phyloP scores from a whole-genome alignment of 2,329 filamentous ascomycete species.

The Alternaria sp. region DNA sequence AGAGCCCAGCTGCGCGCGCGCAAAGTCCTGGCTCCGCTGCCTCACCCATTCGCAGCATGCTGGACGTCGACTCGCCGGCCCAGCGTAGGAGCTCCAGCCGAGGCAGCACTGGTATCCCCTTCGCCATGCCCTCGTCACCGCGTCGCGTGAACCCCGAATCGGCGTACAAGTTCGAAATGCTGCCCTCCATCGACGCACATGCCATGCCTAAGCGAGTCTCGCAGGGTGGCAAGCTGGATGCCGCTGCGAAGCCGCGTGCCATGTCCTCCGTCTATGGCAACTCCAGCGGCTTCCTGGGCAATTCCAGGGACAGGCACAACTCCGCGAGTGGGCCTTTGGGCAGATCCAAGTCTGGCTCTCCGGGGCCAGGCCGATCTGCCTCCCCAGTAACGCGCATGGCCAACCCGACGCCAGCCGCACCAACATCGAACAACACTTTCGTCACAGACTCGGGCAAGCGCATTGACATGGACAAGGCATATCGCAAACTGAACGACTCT shows the following conservation, averaged over 20 bases:
- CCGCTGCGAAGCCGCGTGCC: conserved; percentile 46
- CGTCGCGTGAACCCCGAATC: conserved; percentile 48
- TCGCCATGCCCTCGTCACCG: conserved; percentile 40
- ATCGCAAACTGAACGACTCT: conserved; percentile 74
- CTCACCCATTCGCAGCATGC: conserved; percentile 64
- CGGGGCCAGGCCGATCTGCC: conserved; percentile 43
- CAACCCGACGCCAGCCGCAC: conserved; percentile 56
- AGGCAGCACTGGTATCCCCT: conserved; percentile 37
- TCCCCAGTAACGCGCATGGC: conserved; percentile 51
- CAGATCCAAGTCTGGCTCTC: conserved; percentile 49
- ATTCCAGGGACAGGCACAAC: conserved; percentile 46
- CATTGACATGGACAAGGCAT: conserved; percentile 72
- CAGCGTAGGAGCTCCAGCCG: conserved; percentile 41
- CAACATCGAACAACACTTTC: conserved; percentile 49
- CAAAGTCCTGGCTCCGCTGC: conserved; percentile 57
- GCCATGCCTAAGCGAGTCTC: conserved; percentile 52
- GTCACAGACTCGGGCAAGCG: conserved; percentile 66
- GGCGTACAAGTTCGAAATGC: conserved; percentile 54
- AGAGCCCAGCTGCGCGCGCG: conserved; percentile 56
- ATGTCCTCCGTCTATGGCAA: conserved; percentile 53
- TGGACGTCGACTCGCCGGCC: conserved; percentile 44
- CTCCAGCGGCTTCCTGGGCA: conserved; percentile 27
- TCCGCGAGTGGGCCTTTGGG: conserved; percentile 48
- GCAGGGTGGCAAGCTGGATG: conserved; percentile 50
- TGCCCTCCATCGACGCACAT: conserved; percentile 52